Base-by-base conservation (phyloP, 1,284 basidiomycete genomes). In the Marasmius oreades region DNA sequence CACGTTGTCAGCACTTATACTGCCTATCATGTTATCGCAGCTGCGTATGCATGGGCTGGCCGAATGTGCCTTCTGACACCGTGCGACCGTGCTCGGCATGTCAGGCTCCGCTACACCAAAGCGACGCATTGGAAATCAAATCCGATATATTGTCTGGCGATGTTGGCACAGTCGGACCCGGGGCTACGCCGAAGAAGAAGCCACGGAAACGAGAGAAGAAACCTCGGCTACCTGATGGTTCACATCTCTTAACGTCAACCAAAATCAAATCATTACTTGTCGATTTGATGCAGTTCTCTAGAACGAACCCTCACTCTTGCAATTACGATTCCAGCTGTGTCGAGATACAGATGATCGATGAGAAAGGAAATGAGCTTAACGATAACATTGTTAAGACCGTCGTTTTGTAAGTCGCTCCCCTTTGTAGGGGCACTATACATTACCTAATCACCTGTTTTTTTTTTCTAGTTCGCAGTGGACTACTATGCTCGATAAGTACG, bases 1-100 rank as follows among this genome's bases (percentile, higher is more conserved):
- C 97, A 6, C 84, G 89, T 56, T 99, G 97, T 71, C 91, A 94
- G 66, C 97, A 99, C 70, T 77, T 98, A 31, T 95, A 92, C 70
- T 98, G 95, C 67, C 66, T 87, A 7, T 73, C 73, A 18, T 98
- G 95, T 73, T 97, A 93, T 79, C 84, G 86, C 50, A 74, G 76
- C 57, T 82, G 81, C 39, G 79, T 90, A 31, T 94, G 82, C 63
- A 82, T 92, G 11, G 83, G 83, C 36, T 97, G 90, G 87, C 90
- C 93, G 2, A 83, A 87, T 59, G 79, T 84, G 23, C 63, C 80
- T 14, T 72, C 80, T 5, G 84, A 88, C 45, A 69, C 73, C 20
- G 74, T 73, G 36, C 82, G 85, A 11, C 76, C 78, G 8, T 98
- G 95, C 68, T 82, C 86, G 14, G 81, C 83, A 8, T 98, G 95